phyloP scores from a whole-genome alignment of 2,329 filamentous ascomycete species.

The Lasiodiplodia theobromae region DNA sequence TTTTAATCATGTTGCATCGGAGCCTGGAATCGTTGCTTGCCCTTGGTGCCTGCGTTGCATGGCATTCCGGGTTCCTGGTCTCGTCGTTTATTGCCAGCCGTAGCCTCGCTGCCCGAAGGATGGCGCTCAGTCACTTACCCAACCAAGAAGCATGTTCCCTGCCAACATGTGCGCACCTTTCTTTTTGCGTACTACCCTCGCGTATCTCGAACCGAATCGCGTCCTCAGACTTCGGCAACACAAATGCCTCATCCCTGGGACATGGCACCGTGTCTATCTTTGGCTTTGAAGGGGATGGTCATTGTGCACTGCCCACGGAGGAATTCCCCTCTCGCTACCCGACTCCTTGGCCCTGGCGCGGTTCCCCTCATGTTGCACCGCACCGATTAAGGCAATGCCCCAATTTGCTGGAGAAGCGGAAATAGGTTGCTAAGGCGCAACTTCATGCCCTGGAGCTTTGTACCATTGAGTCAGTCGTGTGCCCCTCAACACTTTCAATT shows the following conservation, averaged over 20 bases:
- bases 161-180: not conserved
- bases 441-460: not conserved
- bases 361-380: not conserved
- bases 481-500: not conserved
- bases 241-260: constrained; percentile 1
- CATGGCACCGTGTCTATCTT: not conserved
- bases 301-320: not conserved
- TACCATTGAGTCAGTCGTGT: not conserved
- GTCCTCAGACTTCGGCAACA: not conserved
- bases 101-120: not conserved
- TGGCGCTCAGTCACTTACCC: not conserved
- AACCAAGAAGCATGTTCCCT: not conserved
- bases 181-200: not conserved
- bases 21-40: not conserved
- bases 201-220: not conserved
- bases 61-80: not conserved
- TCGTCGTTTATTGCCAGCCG: not conserved
- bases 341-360: constrained; percentile 1
- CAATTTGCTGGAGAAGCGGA: not conserved
- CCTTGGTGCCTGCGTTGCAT: not conserved
- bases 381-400: not conserved
- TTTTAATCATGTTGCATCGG: not conserved
- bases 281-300: not conserved
- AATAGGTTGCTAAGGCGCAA: not conserved
- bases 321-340: not conserved